These are phyloP conservation scores for Linderniella brevidens DNA, from an alignment of 257 asterid species.

Conservation along the genomic window DNA sequence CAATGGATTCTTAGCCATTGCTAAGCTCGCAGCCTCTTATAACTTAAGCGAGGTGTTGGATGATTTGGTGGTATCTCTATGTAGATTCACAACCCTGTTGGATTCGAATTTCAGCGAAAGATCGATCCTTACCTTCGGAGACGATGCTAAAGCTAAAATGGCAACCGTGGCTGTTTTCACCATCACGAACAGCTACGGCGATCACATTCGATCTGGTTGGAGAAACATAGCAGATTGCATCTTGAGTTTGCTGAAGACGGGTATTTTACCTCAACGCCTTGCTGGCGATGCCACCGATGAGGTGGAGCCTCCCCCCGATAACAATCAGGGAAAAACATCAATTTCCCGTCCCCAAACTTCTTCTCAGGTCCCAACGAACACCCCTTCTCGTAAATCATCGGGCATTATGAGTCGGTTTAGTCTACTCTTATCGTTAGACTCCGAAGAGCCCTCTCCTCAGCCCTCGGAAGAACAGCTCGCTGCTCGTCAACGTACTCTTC, in stretches of 20 bases:
- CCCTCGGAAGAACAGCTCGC: conserved; percentile 79
- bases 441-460: conserved; percentile 66
- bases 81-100: conserved; percentile 65
- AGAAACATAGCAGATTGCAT: conserved; percentile 82
- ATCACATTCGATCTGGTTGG: conserved; percentile 77
- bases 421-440: conserved; percentile 58
- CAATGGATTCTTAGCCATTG: conserved; percentile 70
- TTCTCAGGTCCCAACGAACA: conserved; percentile 19
- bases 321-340: conserved; percentile 22
- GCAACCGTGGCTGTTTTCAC: conserved; percentile 75
- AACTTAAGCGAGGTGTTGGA: conserved; percentile 52
- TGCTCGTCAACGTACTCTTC: conserved; percentile 55
- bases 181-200: conserved; percentile 69
- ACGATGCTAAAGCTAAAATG: conserved; percentile 69
- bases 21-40: conserved; percentile 59
- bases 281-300: conserved; percentile 73
- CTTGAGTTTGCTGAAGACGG: conserved; percentile 64
- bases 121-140: conserved; percentile 53
- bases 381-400: conserved; percentile 56
- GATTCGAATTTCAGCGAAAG: conserved; percentile 41
- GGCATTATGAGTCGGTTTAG: conserved; percentile 83
- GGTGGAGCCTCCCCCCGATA: conserved; percentile 35
- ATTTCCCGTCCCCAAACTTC: no score
- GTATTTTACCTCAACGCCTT: conserved; percentile 80
- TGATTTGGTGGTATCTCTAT: conserved; percentile 79